Evolutionary conservation across 2,329 filamentous ascomycete genomes (phyloP), one percentile per base, ranked within the genome.

Genomic region (Fusarium robinianum): DNA sequence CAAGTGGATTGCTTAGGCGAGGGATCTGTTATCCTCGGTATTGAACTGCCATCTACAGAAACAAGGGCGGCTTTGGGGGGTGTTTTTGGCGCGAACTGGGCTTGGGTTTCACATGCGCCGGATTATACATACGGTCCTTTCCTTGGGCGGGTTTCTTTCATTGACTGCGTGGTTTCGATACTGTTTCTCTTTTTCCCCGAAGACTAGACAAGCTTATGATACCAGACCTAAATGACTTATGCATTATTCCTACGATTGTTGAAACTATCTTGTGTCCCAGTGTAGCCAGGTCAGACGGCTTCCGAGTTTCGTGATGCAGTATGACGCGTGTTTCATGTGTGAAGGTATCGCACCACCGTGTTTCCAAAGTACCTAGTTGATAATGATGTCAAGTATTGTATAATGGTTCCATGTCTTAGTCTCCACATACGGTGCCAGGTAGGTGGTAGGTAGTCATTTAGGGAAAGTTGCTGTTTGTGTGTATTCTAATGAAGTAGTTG

Each of bases 271-370:
- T 42, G 31, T 38, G 47, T 52, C 39, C 16, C 51, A 55, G 39
- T 32, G 47, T 8, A 27, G 22, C 26, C 54, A 50, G 53, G 8
- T 32, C 21, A 19, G 26, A n/a, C 21, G 26, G 24, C 30, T 42
- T 35, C 51, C 43, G 43, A 22, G 52, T 46, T 48, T 35, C 32
- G 26, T 34, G 45, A 18, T 31, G 41, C 40, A 40, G 29, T 47
- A 35, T 26, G 43, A 58, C 33, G 23, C 16, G 31, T 37, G 56
- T 59, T 60, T 59, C 56, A 59, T 26, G 37, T 55, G 22, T 38
- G 31, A 38, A 30, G 36, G 22, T 39, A 42, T 41, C 46, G 35
- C 54, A 21, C 56, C 41, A 55, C 31, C 18, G 15, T 15, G 32
- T 15, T n/a, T n/a, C n/a, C n/a, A n/a, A n/a, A n/a, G n/a, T n/a